Evolutionary conservation across 2,329 filamentous ascomycete genomes (phyloP), one percentile per base, ranked within the genome.

Genomic region (Diaporthe sp.): DNA sequence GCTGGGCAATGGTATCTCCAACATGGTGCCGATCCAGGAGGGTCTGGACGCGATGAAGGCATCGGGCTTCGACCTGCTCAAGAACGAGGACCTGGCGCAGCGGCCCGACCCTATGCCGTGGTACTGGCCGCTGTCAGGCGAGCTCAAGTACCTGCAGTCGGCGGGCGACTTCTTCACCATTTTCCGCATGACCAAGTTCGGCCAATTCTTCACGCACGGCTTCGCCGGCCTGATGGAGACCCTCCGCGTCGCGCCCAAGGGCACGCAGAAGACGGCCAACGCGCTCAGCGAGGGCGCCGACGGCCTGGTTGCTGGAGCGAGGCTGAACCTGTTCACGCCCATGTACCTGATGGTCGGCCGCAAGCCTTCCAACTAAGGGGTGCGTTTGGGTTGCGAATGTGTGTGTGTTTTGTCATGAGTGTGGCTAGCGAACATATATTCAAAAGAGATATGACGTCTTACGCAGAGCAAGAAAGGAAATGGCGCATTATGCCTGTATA

Each of bases 291-390:
- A 92, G 75, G 96, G 95, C 44, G 95, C 91, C 15, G 96, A 98
- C 85, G 94, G 92, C 81, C 88, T 98, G 71, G 96, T 98, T 31
- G 95, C 94, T 65, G 96, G 96, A 85, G 96, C 92, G 49, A 91
- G 92, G 84, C 90, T 96, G 87, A 94, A 98, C 85, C 90, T 98
- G n/a, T 98, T 98, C 87, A 98, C 96, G 1, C 96, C 96, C 74
- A 98, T 98, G 96, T 98, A 98, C 87, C 88, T 98, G 82, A 98
- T 98, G 95, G 91, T 98, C 76, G 96, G 92, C 77, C 92, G 94
- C 86, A 98, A 98, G 90, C 95, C 96, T 5, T 80, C 80, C 71
- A 82, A 86, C 79, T 86, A 82, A 20, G 39, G 20, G 79, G 71
- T 20, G n/a, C 28, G 22, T 47, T 28, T 17, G 25, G 34, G 37